Evolutionary conservation across 192 early-diverging fungal species (phyloP).

Genomic region (Entomortierella chlamydospora): DNA sequence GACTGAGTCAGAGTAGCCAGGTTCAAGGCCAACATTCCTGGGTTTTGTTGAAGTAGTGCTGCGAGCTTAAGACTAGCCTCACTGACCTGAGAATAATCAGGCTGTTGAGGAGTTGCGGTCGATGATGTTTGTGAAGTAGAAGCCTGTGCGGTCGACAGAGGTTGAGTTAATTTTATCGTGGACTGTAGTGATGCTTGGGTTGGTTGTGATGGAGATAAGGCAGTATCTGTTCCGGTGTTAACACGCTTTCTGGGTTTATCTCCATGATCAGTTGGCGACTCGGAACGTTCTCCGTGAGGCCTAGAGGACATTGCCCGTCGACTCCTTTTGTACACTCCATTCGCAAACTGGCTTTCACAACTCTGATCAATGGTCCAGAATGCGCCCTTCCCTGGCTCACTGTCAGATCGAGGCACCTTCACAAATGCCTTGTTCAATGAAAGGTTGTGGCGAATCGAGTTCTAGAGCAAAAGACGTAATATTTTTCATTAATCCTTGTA

Average conservation of each 20-base stretch:
- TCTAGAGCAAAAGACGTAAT: constrained; percentile 66
- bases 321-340: constrained; percentile 78
- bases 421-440: constrained; percentile 96
- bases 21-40: constrained; percentile 32
- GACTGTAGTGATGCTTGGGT: not conserved
- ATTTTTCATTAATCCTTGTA: not conserved
- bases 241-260: constrained; percentile 41
- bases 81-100: constrained; percentile 32
- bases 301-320: constrained; percentile 58
- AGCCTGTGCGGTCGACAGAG: not conserved
- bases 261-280: constrained; percentile 32
- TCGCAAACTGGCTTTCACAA: constrained; percentile 73
- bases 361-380: constrained; percentile 92
- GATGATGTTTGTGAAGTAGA: not conserved
- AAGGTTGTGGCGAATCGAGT: constrained; percentile 96
- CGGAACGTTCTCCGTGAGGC: constrained; percentile 28
- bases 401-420: constrained; percentile 84
- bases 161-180: not conserved
- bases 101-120: constrained; percentile 5
- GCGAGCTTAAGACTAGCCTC: constrained; percentile 46
- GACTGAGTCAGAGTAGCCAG: constrained; percentile 36
- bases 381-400: constrained; percentile 93
- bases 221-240: constrained; percentile 28
- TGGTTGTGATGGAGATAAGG: not conserved
- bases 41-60: constrained; percentile 45